phyloP scores from a whole-genome alignment of 306 rosid species.

The Quercus alba region DNA sequence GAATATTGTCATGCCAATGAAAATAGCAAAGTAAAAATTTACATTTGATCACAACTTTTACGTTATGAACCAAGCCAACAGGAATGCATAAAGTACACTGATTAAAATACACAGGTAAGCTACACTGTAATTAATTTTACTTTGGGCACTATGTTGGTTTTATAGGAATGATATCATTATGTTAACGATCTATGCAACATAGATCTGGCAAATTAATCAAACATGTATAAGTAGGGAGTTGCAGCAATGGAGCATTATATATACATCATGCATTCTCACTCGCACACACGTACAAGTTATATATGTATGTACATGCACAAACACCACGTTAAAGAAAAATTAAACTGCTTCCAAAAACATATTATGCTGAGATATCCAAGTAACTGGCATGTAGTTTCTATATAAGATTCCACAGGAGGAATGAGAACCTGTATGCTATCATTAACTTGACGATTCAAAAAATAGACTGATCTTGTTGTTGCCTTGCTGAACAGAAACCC shows the following conservation, averaged over 20 bases:
- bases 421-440: constrained; percentile 78
- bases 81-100: neutral
- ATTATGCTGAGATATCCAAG: neutral
- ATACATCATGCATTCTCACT: neutral
- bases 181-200: neutral
- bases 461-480: constrained; percentile 73
- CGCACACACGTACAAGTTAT: neutral
- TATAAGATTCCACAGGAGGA: constrained; percentile 17
- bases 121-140: neutral
- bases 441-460: constrained; percentile 92
- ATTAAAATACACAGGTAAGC: constrained; percentile 6
- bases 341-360: no score
- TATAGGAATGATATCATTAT: neutral
- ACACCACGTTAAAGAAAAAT: no score
- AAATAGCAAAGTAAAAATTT: neutral
- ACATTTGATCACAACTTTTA: neutral
- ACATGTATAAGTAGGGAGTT: neutral
- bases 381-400: neutral
- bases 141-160: neutral
- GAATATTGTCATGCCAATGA: constrained; percentile 26
- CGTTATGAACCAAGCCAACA: neutral
- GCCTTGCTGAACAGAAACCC: constrained; percentile 84
- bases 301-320: no score
- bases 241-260: no score
- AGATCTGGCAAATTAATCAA: neutral